Percentiles rank a stretch among this genome's conserved stretches.
Evolutionary conservation across 495 filamentous ascomycete species (phyloP).

Genomic region (Penicillium crystallinum): DNA sequence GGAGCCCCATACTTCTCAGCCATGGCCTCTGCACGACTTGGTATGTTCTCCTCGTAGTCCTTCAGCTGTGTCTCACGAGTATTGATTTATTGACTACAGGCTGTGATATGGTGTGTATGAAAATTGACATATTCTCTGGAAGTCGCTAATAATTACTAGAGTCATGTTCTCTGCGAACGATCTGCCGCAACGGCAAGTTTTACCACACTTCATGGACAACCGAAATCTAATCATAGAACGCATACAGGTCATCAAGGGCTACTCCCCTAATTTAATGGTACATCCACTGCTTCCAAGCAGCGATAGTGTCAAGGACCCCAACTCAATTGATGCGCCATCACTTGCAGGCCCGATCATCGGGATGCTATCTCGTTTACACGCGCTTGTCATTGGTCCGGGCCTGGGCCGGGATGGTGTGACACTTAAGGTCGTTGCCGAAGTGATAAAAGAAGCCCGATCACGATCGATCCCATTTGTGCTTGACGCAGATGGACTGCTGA

Average conservation of each 20-base stretch:
- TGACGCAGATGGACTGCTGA: constrained; percentile 82
- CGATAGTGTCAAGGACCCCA: constrained; percentile 38
- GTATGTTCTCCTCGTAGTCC: constrained; percentile 23
- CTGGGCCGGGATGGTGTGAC: constrained; percentile 85
- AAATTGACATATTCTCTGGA: neutral
- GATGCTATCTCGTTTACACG: constrained; percentile 81
- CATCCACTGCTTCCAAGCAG: constrained; percentile 87
- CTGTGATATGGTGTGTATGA: constrained; percentile 64
- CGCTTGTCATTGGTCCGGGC: constrained; percentile 90
- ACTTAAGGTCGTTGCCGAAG: constrained; percentile 74
- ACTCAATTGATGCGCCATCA: constrained; percentile 44
- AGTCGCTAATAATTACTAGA: constrained; percentile 47
- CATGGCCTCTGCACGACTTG: constrained; percentile 85
- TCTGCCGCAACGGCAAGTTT: constrained; percentile 58
- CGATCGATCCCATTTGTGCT: constrained; percentile 74
- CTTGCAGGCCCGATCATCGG: constrained; percentile 68
- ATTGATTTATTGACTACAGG: constrained; percentile 36
- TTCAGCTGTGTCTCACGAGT: too few relatives aligned
- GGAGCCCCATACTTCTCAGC: constrained; percentile 97
- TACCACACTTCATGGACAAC: neutral
- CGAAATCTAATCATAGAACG: neutral
- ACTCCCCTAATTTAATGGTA: constrained; percentile 98
- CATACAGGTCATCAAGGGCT: constrained; percentile 77
- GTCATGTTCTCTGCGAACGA: constrained; percentile 93
- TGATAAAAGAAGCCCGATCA: constrained; percentile 75